Conservation (phyloP, 768 basidiomycete species). For the Mycena haematopus region DNA sequence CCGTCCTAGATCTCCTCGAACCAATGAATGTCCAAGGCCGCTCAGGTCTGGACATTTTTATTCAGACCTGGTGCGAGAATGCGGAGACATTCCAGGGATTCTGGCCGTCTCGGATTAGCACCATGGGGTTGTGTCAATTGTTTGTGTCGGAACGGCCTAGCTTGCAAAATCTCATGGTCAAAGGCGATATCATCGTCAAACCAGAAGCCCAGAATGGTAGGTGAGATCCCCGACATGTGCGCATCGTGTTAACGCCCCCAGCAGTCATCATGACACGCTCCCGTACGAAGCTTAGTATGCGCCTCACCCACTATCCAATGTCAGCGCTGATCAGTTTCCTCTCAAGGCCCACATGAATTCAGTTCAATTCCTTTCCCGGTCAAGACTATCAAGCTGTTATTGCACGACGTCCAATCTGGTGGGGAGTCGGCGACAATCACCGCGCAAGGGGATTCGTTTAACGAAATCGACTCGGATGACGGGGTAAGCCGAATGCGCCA, state of each 20-base stretch:
- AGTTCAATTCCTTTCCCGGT: constrained; percentile 87
- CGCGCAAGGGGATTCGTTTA: constrained; percentile 51
- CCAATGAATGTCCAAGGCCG: constrained; percentile 63
- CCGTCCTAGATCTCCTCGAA: constrained; percentile 80
- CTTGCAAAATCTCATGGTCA: constrained; percentile 75
- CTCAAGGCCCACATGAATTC: constrained; percentile 83
- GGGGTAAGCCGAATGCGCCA: constrained; percentile 52
- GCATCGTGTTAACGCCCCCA: constrained; percentile 18
- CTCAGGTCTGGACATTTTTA: constrained; percentile 82
- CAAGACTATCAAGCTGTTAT: constrained; percentile 89
- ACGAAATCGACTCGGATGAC: constrained; percentile 77
- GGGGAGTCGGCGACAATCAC: constrained; percentile 75
- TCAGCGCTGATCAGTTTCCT: constrained; percentile 30
- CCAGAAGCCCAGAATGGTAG: constrained; percentile 82
- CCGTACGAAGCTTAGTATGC: constrained; percentile 82
- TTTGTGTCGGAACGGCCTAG: constrained; percentile 70
- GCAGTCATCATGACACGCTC: constrained; percentile 98
- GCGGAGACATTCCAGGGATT: constrained; percentile 93
- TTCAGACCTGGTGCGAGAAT: constrained; percentile 94
- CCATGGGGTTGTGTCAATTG: constrained; percentile 79
- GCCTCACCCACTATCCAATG: constrained; percentile 18
- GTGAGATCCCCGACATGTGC: constrained; percentile 32
- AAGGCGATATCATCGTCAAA: constrained; percentile 90
- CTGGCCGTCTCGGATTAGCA: constrained; percentile 90
- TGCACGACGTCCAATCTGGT: constrained; percentile 82